These are phyloP conservation scores for Magnaporthiopsis incrustans DNA, from an alignment of 2,329 filamentous ascomycete species.

Conservation along the genomic window DNA sequence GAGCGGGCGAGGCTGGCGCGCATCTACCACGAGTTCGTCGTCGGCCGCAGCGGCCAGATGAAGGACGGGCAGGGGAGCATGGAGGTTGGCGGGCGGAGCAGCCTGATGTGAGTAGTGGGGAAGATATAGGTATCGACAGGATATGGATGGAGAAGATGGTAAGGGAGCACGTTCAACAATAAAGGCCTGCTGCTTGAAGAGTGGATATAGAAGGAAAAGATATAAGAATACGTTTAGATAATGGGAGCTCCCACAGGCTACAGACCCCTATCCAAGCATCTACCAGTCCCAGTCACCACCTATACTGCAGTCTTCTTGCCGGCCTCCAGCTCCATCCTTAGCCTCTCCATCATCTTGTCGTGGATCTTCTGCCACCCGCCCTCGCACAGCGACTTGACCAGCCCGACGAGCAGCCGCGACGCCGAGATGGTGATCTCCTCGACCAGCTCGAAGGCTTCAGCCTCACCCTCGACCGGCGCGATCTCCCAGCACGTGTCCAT, in stretches of 20 bases:
- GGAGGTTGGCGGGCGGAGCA: slow-evolving; percentile 87
- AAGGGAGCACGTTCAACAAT: no score
- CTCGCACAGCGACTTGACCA: slow-evolving; percentile 44
- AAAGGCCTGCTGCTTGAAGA: no score
- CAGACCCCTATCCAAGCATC: no score
- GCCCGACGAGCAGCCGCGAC: slow-evolving; percentile 38
- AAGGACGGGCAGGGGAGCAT: slow-evolving; percentile 83
- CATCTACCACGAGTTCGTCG: slow-evolving; percentile 91
- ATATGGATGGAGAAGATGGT: no score
- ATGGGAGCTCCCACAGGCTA: no score
- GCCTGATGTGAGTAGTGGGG: slow-evolving; percentile 62
- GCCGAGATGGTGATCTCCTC: slow-evolving; percentile 43
- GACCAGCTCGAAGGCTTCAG: slow-evolving; percentile 22
- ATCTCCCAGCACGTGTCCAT: slow-evolving; percentile 47
- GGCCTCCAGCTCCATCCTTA: slow-evolving; percentile 22
- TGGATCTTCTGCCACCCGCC: slow-evolving; percentile 42
- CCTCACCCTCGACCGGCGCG: slow-evolving; percentile 16
- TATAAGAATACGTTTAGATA: no score
- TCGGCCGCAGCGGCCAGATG: slow-evolving; percentile 90
- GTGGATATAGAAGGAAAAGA: neutral
- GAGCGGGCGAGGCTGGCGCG: slow-evolving; percentile 66
- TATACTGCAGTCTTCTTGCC: slow-evolving; percentile 5
- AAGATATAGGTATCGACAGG: no score
- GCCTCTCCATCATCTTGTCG: slow-evolving; percentile 33
- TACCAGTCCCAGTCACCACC: neutral